Conservation (phyloP, 768 basidiomycete species). For the Ephemerocybe angulata region DNA sequence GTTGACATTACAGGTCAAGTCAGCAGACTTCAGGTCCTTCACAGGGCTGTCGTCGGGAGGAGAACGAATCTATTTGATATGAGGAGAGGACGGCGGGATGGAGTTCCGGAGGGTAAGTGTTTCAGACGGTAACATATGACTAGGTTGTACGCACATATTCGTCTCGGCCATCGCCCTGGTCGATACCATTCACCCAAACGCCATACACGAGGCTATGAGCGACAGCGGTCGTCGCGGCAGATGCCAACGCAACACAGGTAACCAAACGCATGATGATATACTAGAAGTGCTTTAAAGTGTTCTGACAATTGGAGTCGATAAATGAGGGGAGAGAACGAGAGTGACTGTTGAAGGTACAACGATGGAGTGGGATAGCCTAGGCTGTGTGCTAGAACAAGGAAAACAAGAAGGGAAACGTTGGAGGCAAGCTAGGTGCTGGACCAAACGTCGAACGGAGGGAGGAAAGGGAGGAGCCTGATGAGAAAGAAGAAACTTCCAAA, state of each 20-base stretch:
- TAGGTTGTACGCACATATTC: slow-evolving; percentile 15
- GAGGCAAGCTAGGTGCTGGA: too few species aligned
- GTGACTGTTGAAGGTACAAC: slow-evolving; percentile 4
- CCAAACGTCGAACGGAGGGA: too few species aligned
- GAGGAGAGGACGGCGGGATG: too few species aligned
- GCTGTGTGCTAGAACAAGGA: background rate
- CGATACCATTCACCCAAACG: slow-evolving; percentile 35
- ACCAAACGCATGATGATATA: slow-evolving; percentile 23
- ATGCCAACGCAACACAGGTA: slow-evolving; percentile 18
- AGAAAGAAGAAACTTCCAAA: too few species aligned
- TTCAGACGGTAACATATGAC: too few species aligned
- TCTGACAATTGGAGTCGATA: background rate
- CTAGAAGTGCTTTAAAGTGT: too few species aligned
- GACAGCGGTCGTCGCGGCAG: slow-evolving; percentile 18
- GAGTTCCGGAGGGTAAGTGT: too few species aligned
- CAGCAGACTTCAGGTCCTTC: slow-evolving; percentile 29
- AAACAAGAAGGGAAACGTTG: background rate
- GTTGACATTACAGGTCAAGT: slow-evolving; percentile 32
- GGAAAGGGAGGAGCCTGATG: too few species aligned
- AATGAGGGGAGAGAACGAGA: background rate
- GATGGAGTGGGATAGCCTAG: background rate
- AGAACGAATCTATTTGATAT: slow-evolving; percentile 37
- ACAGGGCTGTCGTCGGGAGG: slow-evolving; percentile 35
- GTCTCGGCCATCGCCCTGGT: slow-evolving; percentile 33
- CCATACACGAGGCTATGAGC: slow-evolving; percentile 35